Evolutionary conservation across 2,329 filamentous ascomycete genomes (phyloP).

Genomic region (Ophiostoma ulmi): DNA sequence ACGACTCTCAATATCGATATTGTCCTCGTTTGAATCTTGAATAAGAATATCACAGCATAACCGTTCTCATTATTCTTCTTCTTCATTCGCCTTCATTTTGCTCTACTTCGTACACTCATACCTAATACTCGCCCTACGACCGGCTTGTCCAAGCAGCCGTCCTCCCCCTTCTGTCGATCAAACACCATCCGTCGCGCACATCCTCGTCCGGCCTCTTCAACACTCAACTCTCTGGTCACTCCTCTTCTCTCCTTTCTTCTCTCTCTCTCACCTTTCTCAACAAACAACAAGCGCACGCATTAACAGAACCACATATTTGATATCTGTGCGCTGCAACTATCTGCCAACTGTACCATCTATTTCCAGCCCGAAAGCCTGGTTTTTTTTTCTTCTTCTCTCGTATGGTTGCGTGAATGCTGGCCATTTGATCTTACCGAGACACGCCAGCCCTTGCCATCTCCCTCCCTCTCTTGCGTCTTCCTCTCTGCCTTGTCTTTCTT

Average conservation of each 20-base stretch:
- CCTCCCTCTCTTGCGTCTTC: neutral
- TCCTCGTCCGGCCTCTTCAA: neutral
- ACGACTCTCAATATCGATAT: neutral
- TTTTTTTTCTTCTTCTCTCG: neutral
- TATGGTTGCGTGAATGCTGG: conserved; percentile 5
- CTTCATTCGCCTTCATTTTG: neutral
- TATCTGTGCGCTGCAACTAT: neutral
- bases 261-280: neutral
- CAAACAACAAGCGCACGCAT: neutral
- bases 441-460: conserved; percentile 8
- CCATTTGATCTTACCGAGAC: neutral
- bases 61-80: neutral
- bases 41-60: neutral
- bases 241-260: neutral
- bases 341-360: neutral
- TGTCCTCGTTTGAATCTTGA: neutral
- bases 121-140: neutral
- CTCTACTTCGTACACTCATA: neutral
- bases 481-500: neutral
- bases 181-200: conserved; percentile 16
- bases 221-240: neutral
- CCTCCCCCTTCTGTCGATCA: conserved; percentile 22
- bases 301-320: neutral
- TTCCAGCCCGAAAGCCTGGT: conserved; percentile 3
- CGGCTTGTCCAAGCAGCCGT: conserved; percentile 2